Evolutionary conservation across 2,329 filamentous ascomycete species (phyloP).

Genomic region (Achaetomium macrosporum): DNA sequence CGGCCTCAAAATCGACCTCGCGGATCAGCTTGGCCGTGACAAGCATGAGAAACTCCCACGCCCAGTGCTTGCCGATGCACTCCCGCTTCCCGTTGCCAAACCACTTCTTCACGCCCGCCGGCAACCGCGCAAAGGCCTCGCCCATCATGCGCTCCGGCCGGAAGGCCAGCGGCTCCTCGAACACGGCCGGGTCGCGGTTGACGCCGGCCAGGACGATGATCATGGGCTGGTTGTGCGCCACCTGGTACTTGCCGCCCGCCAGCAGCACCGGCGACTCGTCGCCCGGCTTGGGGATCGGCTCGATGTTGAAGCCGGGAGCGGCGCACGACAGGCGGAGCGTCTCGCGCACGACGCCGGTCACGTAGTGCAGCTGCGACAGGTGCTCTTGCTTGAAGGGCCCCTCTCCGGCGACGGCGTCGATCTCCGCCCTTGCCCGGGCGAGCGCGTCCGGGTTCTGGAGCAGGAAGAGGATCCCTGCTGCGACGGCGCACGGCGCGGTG

Average conservation of each 20-base stretch:
- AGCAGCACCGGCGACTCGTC: slow-evolving; percentile 42
- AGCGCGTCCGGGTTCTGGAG: slow-evolving; percentile 45
- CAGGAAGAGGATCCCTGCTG: slow-evolving; percentile 44
- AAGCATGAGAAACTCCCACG: slow-evolving; percentile 40
- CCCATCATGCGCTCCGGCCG: slow-evolving; percentile 45
- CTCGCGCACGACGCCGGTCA: slow-evolving; percentile 50
- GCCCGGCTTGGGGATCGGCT: slow-evolving; percentile 36
- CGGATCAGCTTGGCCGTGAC: slow-evolving; percentile 39
- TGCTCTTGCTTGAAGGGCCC: slow-evolving; percentile 42
- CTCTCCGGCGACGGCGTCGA: slow-evolving; percentile 46
- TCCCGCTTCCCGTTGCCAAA: slow-evolving; percentile 48
- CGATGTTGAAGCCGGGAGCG: slow-evolving; percentile 51
- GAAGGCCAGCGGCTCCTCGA: slow-evolving; percentile 42
- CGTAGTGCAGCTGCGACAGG: slow-evolving; percentile 45
- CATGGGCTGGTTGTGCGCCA: slow-evolving; percentile 44
- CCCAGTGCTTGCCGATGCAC: slow-evolving; percentile 48
- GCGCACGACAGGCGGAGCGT: slow-evolving; percentile 49
- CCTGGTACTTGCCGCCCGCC: slow-evolving; percentile 43
- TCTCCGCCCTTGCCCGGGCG: slow-evolving; percentile 45
- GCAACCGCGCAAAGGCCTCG: slow-evolving; percentile 38
- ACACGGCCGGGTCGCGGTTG: slow-evolving; percentile 44
- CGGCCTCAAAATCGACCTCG: slow-evolving; percentile 42
- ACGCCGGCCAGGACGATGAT: slow-evolving; percentile 46
- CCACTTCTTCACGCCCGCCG: slow-evolving; percentile 42
- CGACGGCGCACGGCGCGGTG: slow-evolving; percentile 43